Conservation (phyloP, 148 eudicot species). For the Rhododendron mucronatum region DNA sequence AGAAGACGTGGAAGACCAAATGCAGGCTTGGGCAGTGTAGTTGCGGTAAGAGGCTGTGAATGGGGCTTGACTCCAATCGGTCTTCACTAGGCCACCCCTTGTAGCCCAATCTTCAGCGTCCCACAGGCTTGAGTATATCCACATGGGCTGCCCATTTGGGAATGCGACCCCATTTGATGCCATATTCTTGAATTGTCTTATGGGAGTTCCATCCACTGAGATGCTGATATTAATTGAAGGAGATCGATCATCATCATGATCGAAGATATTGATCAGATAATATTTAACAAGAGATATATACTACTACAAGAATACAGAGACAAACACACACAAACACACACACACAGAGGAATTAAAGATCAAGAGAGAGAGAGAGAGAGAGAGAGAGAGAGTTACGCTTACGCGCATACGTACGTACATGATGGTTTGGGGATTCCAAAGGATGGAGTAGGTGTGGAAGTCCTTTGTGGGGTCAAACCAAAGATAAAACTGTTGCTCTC, state of each 20-base stretch:
- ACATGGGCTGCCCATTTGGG: conserved; percentile 2
- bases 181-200: conserved; percentile 7
- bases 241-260: no score
- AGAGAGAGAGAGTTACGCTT: no score
- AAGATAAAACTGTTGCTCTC: conserved; percentile 10
- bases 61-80: conserved; percentile 5
- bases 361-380: neutral
- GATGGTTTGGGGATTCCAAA: conserved; percentile 6
- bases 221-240: neutral
- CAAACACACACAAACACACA: no score
- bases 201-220: conserved; percentile 3
- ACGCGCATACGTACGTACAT: neutral
- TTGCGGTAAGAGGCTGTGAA: neutral
- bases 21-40: conserved; percentile 4
- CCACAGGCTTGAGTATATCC: conserved; percentile 12
- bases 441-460: conserved; percentile 11
- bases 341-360: no score
- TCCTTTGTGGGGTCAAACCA: conserved; percentile 4
- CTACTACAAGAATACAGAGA: no score
- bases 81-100: conserved; percentile 7
- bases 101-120: neutral
- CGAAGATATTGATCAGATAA: no score
- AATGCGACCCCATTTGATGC: neutral
- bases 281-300: no score
- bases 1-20: neutral